Percentiles rank a stretch among this genome's conserved stretches.
phyloP scores from a whole-genome alignment of 768 basidiomycete species.

The Hemileccinum impolitum region DNA sequence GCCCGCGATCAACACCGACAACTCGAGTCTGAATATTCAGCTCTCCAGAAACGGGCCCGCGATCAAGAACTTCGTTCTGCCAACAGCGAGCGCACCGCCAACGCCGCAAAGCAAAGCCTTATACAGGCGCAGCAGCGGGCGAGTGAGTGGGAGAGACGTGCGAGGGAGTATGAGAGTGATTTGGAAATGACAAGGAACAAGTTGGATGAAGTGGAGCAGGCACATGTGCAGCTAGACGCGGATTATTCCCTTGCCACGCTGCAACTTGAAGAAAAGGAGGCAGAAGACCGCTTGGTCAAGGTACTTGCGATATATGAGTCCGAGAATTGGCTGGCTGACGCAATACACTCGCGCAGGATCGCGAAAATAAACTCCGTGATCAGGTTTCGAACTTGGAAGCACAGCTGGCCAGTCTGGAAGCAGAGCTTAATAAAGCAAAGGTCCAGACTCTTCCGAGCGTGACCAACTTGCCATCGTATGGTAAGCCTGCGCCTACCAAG shows the following conservation, averaged over 20 bases:
- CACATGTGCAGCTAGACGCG: conserved; percentile 60
- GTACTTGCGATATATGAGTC: conserved; percentile 35
- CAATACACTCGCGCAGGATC: conserved; percentile 47
- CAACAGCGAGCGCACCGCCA: conserved; percentile 59
- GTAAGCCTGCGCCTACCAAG: conserved; percentile 33
- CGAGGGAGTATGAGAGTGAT: conserved; percentile 65
- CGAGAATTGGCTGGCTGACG: conserved; percentile 3
- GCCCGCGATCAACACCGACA: conserved; percentile 55
- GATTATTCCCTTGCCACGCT: conserved; percentile 65
- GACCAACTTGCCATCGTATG: conserved; percentile 36
- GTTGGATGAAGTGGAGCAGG: conserved; percentile 66
- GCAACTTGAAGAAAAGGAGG: conserved; percentile 75
- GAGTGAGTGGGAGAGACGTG: conserved; percentile 77
- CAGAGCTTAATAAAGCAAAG: conserved; percentile 52
- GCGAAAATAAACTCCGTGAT: conserved; percentile 64
- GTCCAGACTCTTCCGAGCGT: conserved; percentile 26
- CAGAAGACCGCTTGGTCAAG: conserved; percentile 62
- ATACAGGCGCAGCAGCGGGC: conserved; percentile 74
- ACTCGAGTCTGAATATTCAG: conserved; percentile 64
- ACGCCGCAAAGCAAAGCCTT: conserved; percentile 58
- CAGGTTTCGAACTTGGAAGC: conserved; percentile 61
- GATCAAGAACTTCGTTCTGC: conserved; percentile 63
- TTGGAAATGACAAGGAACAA: conserved; percentile 57
- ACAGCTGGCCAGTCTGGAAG: conserved; percentile 54
- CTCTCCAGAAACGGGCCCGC: conserved; percentile 68